Evolutionary conservation across 1,139 yeast genomes (phyloP), one percentile per base, ranked within the genome.

Genomic region (Candida sojae): DNA sequence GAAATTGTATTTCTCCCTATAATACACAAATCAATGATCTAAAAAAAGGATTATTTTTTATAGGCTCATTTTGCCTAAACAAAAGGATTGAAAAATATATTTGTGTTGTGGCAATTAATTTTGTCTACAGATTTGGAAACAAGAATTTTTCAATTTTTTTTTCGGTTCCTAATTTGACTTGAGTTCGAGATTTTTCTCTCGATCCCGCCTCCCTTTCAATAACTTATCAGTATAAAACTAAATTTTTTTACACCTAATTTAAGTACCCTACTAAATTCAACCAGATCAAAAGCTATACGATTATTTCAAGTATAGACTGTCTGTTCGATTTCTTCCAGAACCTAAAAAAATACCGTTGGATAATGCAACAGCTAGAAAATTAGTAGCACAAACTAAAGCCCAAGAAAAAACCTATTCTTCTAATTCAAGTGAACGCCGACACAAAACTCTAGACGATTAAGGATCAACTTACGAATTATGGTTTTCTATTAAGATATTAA

Each of bases 21-120:
- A 17, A 17, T 17, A 17, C 21, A 17, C 21, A 17, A 17, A 17
- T 17, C 21, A 17, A 17, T 17, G 21, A 17, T 17, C 21, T 17
- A 17, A 17, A 17, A 17, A 17, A 17, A 17, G 21, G 21, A 17
- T 17, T 17, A 17, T 17, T 17, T 17, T 17, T 17, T 17, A 17
- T 17, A 17, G 3, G 21, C 21, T 17, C 21, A 36, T 26, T 13
- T 10, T 5, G n/a, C n/a, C n/a, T n/a, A 8, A 17, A 17, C 26
- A 35, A 17, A 8, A n/a, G 9, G 25, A 26, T 12, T 36, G 31
- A 13, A 31, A 36, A 36, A 36, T 36, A 10, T 2, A 36, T 36
- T 36, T 11, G 21, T 36, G n/a, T 17, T 28, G 39, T 31, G 39
- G n/a, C 39, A 36, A 36, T 36, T 25, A 36, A 25, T 36, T 36